Base-by-base conservation (phyloP, 106 monocot species). In the Narthecium ossifragum region DNA sequence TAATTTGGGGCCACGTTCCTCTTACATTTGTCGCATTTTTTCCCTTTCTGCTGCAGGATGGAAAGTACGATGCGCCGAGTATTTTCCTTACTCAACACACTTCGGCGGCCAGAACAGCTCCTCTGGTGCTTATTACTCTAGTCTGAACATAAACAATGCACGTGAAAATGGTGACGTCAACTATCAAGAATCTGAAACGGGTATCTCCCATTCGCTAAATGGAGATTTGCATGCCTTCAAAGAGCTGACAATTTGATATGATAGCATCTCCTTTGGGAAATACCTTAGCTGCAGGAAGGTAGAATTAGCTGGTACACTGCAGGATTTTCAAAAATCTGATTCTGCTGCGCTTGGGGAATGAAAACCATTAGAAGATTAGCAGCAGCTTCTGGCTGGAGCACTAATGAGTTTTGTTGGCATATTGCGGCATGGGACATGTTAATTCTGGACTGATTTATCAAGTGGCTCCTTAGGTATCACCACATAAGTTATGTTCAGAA, bases 11-110 rank as follows among this genome's bases (percentile, higher is more conserved):
- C 17, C 46, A 26, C 9, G 23, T 14, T 26, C n/a, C 18, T 26
- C 27, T 27, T 33, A 46, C n/a, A 18, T 52, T 24, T 14, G 21
- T 31, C 11, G 26, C 32, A 36, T 36, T 36, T 36, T 10, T 36
- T 36, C 5, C 10, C n/a, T n/a, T n/a, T 6, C 4, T 8, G 9
- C 36, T 69, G 15, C 73, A 91, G 91, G 82, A 69, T 91, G 91
- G 91, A 86, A 76, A 57, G 53, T 27, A 24, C 67, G 77, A 14
- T 83, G 86, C 55, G 76, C 79, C 12, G 76, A 77, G 53, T 86
- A 86, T 62, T 91, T 91, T 31, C 91, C 82, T 13, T 91, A 68
- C 60, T 91, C 91, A 0, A 73, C 73, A 25, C 51, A 86, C 24
- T 80, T 91, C 70, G 79, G 40, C 43, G 82, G 79, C 29, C 26